Evolutionary conservation across 352 stramenopile species (phyloP).

Genomic region (Phytopythium chamaehyphon): DNA sequence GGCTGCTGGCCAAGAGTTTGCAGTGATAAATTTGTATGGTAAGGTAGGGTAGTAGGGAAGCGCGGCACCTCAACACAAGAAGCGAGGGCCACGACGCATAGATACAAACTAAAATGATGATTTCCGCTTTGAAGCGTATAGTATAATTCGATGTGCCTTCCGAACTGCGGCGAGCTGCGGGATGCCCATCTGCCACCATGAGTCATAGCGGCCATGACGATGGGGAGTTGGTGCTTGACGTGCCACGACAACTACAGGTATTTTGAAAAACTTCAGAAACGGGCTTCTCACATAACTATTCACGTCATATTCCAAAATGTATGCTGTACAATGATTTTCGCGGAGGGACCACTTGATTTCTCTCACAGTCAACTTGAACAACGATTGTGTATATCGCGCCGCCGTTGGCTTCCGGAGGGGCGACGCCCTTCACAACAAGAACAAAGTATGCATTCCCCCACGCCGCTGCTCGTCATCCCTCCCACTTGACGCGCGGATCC

Average conservation of each 20-base stretch:
- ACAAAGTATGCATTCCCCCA: neutral
- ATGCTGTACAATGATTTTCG: conserved; percentile 1
- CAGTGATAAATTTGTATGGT: conserved; percentile 8
- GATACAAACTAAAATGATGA: no score
- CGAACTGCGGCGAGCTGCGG: no score
- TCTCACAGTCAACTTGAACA: conserved; percentile 6
- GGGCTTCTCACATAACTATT: no score
- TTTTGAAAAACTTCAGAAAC: no score
- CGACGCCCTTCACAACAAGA: neutral
- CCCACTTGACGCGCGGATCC: neutral
- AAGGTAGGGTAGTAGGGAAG: neutral
- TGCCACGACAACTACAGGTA: no score
- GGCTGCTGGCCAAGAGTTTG: conserved; percentile 73
- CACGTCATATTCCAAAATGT: neutral
- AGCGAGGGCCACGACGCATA: no score
- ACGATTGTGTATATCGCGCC: neutral
- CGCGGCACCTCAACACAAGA: neutral
- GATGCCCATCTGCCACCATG: no score
- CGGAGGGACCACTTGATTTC: conserved; percentile 2
- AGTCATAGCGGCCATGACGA: no score
- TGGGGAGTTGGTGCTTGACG: no score
- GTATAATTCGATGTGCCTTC: no score
- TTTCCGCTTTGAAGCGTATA: no score
- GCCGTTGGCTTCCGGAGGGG: neutral
- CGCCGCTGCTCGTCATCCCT: neutral